Conservation (phyloP, 2,329 filamentous ascomycete species). For the Beauveria australis region DNA sequence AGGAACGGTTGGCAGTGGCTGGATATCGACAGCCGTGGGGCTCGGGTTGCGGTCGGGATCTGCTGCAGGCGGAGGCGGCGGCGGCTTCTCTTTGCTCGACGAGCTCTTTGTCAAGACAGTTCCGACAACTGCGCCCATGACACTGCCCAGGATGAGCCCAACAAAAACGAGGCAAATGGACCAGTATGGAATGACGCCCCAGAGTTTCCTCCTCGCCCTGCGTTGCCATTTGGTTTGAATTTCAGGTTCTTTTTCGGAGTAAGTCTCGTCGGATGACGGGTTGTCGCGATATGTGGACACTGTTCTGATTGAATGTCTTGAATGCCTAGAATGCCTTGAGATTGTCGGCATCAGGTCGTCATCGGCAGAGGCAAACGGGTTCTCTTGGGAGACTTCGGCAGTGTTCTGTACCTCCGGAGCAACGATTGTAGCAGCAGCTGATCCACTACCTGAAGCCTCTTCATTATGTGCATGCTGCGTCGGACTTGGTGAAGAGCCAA, state of each 20-base stretch:
- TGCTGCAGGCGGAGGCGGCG: neutral
- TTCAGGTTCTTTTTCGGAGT: conserved; percentile 37
- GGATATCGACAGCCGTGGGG: conserved; percentile 37
- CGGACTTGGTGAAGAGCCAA: conserved; percentile 14
- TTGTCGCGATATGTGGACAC: conserved; percentile 47
- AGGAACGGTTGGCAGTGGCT: conserved; percentile 42
- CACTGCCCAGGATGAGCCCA: conserved; percentile 42
- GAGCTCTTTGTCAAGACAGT: conserved; percentile 27
- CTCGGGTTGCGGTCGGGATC: conserved; percentile 23
- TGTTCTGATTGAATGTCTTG: conserved; percentile 28
- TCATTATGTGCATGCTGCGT: neutral
- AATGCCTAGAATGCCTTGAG: conserved; percentile 27
- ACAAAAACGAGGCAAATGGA: conserved; percentile 43
- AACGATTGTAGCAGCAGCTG: neutral
- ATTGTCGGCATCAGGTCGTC: conserved; percentile 45
- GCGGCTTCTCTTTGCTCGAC: neutral
- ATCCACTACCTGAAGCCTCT: neutral
- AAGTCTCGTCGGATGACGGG: conserved; percentile 31
- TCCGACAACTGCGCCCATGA: conserved; percentile 51
- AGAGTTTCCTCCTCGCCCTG: conserved; percentile 45
- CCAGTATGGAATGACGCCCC: conserved; percentile 55
- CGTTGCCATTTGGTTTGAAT: conserved; percentile 42
- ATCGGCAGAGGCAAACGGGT: conserved; percentile 50
- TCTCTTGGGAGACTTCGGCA: conserved; percentile 52
- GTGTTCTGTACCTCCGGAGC: conserved; percentile 54